These are phyloP conservation scores for Macrolepiota dolichaula DNA, from an alignment of 768 basidiomycete genomes.

Conservation along the genomic window DNA sequence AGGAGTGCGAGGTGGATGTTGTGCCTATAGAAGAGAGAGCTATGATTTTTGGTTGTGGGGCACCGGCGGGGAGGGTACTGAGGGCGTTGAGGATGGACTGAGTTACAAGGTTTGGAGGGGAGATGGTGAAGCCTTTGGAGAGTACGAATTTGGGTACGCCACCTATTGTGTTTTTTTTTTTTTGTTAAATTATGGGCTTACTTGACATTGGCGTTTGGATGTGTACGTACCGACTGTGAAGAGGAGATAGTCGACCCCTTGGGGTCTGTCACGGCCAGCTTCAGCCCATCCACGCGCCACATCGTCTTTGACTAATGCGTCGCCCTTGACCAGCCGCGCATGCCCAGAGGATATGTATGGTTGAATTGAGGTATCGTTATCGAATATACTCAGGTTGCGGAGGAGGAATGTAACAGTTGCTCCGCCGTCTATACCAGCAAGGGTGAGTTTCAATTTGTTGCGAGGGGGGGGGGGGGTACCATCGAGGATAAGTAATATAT, in stretches of 20 bases:
- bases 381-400: slow-evolving; percentile 49
- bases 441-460: neutral
- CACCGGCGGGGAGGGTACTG: slow-evolving; percentile 43
- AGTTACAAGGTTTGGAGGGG: slow-evolving; percentile 57
- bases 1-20: slow-evolving; percentile 37
- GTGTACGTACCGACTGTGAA: slow-evolving; percentile 50
- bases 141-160: slow-evolving; percentile 42
- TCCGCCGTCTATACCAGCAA: slow-evolving; percentile 43
- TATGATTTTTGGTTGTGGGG: slow-evolving; percentile 46
- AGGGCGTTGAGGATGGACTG: slow-evolving; percentile 53
- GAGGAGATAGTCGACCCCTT: slow-evolving; percentile 47
- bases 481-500: neutral
- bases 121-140: slow-evolving; percentile 44
- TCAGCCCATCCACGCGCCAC: slow-evolving; percentile 50
- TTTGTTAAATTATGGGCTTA: neutral
- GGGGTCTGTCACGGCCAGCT: slow-evolving; percentile 27
- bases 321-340: slow-evolving; percentile 56
- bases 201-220: neutral
- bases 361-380: slow-evolving; percentile 51
- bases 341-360: slow-evolving; percentile 44
- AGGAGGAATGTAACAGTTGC: slow-evolving; percentile 63
- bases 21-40: slow-evolving; percentile 52
- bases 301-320: slow-evolving; percentile 52
- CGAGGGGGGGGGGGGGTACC: too few species aligned
- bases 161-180: slow-evolving; percentile 26